These are phyloP conservation scores for Neopestalotiopsis rosae DNA, from an alignment of 2,329 filamentous ascomycete species.

Conservation along the genomic window DNA sequence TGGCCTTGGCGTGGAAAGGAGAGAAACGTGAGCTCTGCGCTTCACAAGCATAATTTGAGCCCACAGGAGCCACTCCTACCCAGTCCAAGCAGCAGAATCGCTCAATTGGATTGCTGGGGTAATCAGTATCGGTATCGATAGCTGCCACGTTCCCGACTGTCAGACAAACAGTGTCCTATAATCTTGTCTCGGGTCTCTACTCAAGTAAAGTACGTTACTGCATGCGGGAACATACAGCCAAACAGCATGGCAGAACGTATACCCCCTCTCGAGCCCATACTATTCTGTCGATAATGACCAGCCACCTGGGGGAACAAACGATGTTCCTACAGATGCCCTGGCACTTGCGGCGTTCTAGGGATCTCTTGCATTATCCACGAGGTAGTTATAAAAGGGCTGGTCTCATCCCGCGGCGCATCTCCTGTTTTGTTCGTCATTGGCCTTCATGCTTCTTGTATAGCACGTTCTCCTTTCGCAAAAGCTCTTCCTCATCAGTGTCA, in stretches of 20 bases:
- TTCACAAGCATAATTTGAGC: background rate
- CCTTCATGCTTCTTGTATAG: background rate
- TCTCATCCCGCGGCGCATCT: background rate
- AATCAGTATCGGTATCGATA: background rate
- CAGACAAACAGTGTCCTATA: background rate
- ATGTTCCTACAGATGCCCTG: background rate
- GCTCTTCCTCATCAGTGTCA: background rate
- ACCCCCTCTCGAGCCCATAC: background rate
- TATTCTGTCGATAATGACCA: background rate
- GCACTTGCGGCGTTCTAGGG: background rate
- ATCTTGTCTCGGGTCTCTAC: background rate
- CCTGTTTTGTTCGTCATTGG: background rate
- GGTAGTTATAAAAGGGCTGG: background rate
- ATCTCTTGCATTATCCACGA: background rate
- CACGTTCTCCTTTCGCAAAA: background rate
- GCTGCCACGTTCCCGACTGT: background rate
- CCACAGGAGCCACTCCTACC: background rate
- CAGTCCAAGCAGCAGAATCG: background rate
- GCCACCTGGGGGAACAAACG: background rate
- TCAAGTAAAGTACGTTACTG: background rate
- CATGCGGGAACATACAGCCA: background rate
- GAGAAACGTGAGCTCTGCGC: background rate
- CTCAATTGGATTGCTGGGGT: background rate
- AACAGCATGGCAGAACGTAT: background rate
- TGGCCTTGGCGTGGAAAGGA: background rate